Evolutionary conservation across 2,329 filamentous ascomycete species (phyloP).

Genomic region (Lithohypha guttulata): DNA sequence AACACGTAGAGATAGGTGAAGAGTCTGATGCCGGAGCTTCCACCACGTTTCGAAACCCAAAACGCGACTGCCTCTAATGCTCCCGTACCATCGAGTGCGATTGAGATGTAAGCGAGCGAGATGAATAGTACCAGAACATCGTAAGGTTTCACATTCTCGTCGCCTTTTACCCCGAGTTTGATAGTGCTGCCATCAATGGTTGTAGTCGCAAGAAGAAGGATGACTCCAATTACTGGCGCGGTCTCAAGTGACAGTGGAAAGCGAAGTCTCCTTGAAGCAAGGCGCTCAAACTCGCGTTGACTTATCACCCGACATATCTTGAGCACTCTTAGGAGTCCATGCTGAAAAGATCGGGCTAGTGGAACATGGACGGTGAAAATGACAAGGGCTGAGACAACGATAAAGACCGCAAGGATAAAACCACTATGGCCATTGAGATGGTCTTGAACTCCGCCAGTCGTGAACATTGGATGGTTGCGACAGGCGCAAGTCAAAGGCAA

Average conservation of each 20-base stretch:
- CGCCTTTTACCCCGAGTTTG: slow-evolving; percentile 19
- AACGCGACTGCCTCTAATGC: slow-evolving; percentile 20
- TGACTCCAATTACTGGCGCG: slow-evolving; percentile 19
- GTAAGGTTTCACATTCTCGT: slow-evolving; percentile 21
- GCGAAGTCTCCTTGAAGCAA: slow-evolving; percentile 11
- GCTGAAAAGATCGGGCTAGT: slow-evolving; percentile 12
- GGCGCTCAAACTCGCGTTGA: slow-evolving; percentile 3
- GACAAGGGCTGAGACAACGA: slow-evolving; percentile 19
- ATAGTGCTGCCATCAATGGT: slow-evolving; percentile 21
- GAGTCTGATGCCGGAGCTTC: slow-evolving; percentile 19
- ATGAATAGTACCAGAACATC: slow-evolving; percentile 23
- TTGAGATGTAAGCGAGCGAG: slow-evolving; percentile 22
- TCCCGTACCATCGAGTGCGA: slow-evolving; percentile 21
- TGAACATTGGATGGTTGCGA: slow-evolving; percentile 7
- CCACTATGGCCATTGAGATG: slow-evolving; percentile 21
- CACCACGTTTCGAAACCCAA: slow-evolving; percentile 20
- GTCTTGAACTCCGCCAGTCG: slow-evolving; percentile 10
- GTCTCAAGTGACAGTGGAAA: slow-evolving; percentile 20
- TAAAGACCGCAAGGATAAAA: slow-evolving; percentile 21
- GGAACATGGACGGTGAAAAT: slow-evolving; percentile 19
- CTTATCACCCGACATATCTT: slow-evolving; percentile 12
- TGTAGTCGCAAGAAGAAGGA: slow-evolving; percentile 20
- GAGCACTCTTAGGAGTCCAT: slow-evolving; percentile 8
- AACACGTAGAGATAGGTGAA: slow-evolving; percentile 22
- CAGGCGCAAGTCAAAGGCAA: too few species aligned